Evolutionary conservation across 257 asterid species (phyloP).

Genomic region (Solanum chaucha): DNA sequence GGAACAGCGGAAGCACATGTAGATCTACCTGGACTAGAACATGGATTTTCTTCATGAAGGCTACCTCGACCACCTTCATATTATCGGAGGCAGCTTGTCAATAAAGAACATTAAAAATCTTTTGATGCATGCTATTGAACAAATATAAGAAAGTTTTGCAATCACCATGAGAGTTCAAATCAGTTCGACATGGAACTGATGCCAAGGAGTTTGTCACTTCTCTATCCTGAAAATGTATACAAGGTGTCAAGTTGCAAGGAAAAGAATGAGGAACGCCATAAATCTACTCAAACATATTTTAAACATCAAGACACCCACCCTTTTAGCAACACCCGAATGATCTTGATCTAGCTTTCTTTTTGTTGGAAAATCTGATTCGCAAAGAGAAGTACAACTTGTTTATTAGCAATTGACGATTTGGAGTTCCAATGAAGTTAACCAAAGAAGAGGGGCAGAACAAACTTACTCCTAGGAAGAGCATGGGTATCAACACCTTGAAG

Average conservation of each 20-base stretch:
- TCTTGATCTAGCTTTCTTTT: conserved; percentile 22
- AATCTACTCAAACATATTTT: neutral
- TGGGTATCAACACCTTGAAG: conserved; percentile 12
- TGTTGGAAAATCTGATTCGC: conserved; percentile 27
- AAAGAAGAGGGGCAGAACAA: neutral
- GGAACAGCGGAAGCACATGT: conserved; percentile 17
- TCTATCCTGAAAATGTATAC: conserved; percentile 17
- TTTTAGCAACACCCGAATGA: conserved; percentile 15
- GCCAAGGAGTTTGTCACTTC: conserved; percentile 19
- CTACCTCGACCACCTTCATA: conserved; percentile 32
- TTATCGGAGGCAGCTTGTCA: conserved; percentile 14
- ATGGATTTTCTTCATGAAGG: conserved; percentile 19
- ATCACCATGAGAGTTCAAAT: conserved; percentile 48
- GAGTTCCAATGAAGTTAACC: neutral
- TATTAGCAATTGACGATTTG: neutral
- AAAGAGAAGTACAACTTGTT: neutral
- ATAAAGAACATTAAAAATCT: neutral
- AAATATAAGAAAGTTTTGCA: neutral
- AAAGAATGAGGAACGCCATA: neutral
- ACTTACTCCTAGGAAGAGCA: conserved; percentile 41
- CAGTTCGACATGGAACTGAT: conserved; percentile 6
- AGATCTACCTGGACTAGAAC: conserved; percentile 4
- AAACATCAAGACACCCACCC: conserved; percentile 24
- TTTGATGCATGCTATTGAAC: conserved; percentile 4
- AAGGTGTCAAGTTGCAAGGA: neutral